These are phyloP conservation scores for Posidonia oceanica DNA, from an alignment of 116 monocot species.

Conservation along the genomic window DNA sequence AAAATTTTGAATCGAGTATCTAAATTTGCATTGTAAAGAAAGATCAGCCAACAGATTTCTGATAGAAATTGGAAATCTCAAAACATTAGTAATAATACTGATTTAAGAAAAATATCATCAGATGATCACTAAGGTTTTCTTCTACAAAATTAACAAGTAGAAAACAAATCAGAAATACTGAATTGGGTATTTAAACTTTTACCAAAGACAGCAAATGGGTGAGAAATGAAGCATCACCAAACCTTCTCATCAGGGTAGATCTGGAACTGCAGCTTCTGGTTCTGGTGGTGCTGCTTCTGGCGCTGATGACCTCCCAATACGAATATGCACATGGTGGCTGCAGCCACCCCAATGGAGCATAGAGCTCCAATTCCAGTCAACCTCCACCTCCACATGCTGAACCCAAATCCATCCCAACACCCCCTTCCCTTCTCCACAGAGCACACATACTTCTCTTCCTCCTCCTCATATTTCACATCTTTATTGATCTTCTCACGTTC, in stretches of 20 bases:
- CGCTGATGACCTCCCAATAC: slow-evolving; percentile 22
- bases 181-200: not conserved
- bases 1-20: no score
- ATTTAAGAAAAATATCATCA: no score
- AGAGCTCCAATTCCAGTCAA: slow-evolving; percentile 29
- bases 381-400: slow-evolving; percentile 34
- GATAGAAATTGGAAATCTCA: not conserved
- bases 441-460: not conserved
- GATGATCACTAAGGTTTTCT: no score
- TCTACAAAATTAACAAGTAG: no score
- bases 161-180: not conserved
- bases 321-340: slow-evolving; percentile 40
- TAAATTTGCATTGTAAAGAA: not conserved
- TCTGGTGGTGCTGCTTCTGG: slow-evolving; percentile 17
- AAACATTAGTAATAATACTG: no score
- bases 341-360: slow-evolving; percentile 45
- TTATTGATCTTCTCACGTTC: not conserved
- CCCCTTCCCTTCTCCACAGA: slow-evolving; percentile 1
- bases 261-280: slow-evolving; percentile 35
- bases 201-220: not conserved
- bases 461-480: not conserved
- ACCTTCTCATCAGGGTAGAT: slow-evolving; percentile 50
- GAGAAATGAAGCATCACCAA: not conserved
- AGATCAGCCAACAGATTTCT: not conserved
- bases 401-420: slow-evolving; percentile 16